A percentile compares a stretch with the other conserved stretches of the same genome.
Evolutionary conservation across 306 rosid genomes (phyloP).

Genomic region (Sphenostylis stenocarpa): DNA sequence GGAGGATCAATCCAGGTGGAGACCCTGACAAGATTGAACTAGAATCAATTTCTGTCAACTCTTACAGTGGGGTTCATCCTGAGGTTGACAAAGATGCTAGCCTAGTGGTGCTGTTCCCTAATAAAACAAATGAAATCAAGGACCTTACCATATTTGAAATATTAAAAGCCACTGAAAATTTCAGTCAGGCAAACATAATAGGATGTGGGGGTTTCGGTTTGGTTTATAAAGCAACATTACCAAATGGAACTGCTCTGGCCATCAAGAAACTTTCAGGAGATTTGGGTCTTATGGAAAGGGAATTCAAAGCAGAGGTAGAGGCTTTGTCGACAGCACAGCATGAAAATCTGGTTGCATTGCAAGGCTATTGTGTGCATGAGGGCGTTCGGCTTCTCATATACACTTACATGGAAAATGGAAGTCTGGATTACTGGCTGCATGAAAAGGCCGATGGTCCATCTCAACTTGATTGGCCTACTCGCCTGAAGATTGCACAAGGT

Average conservation of each 20-base stretch:
- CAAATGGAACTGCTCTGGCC: slow-evolving; percentile 67
- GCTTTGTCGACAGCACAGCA: slow-evolving; percentile 81
- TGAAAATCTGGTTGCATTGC: slow-evolving; percentile 74
- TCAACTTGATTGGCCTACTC: slow-evolving; percentile 71
- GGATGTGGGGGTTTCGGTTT: slow-evolving; percentile 95
- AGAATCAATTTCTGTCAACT: slow-evolving; percentile 52
- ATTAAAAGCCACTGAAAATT: slow-evolving; percentile 78
- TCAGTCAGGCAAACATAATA: slow-evolving; percentile 79
- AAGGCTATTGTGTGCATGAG: slow-evolving; percentile 77
- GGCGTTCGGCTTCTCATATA: slow-evolving; percentile 77
- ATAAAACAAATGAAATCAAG: slow-evolving; percentile 54
- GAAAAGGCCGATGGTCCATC: slow-evolving; percentile 77
- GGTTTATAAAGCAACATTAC: slow-evolving; percentile 77
- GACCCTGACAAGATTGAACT: slow-evolving; percentile 61
- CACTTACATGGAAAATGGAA: slow-evolving; percentile 87
- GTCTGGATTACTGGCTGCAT: slow-evolving; percentile 88
- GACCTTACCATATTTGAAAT: slow-evolving; percentile 75
- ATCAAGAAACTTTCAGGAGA: slow-evolving; percentile 90
- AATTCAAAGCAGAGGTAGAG: slow-evolving; percentile 87
- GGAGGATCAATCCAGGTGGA: slow-evolving; percentile 75
- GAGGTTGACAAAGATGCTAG: slow-evolving; percentile 66
- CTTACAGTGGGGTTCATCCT: slow-evolving; percentile 48
- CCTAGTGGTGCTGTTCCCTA: slow-evolving; percentile 70
- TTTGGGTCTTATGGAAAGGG: slow-evolving; percentile 86
- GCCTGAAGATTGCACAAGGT: slow-evolving; percentile 62